phyloP scores from a whole-genome alignment of 306 rosid species.

The Prunus padus region DNA sequence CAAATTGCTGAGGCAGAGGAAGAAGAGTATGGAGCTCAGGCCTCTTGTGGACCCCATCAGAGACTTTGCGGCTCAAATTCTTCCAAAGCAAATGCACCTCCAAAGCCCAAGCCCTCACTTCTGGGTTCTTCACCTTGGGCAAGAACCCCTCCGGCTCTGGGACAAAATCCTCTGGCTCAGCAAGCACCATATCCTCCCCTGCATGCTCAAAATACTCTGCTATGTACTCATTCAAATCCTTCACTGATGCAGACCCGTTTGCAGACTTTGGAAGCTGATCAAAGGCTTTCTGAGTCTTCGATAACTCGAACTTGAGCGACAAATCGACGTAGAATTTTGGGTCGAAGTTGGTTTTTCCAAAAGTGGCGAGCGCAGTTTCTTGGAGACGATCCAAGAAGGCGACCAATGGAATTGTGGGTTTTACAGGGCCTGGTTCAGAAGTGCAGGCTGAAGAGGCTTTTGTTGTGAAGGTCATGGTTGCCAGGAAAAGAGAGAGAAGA shows the following conservation, averaged over 20 bases:
- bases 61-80: slow-evolving; percentile 57
- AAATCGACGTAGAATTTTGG: slow-evolving; percentile 77
- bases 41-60: slow-evolving; percentile 32
- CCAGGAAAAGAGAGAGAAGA: not conserved
- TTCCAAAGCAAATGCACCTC: slow-evolving; percentile 76
- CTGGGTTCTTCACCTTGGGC: slow-evolving; percentile 53
- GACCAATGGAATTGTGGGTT: slow-evolving; percentile 53
- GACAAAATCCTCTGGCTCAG: slow-evolving; percentile 59
- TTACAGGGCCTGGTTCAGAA: slow-evolving; percentile 20
- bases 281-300: slow-evolving; percentile 46
- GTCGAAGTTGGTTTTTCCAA: slow-evolving; percentile 45
- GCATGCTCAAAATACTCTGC: slow-evolving; percentile 42
- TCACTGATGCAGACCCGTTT: slow-evolving; percentile 36
- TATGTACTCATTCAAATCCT: slow-evolving; percentile 41
- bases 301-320: slow-evolving; percentile 48
- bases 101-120: slow-evolving; percentile 74
- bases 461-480: slow-evolving; percentile 14
- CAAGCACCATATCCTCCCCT: slow-evolving; percentile 65
- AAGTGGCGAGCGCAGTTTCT: slow-evolving; percentile 45
- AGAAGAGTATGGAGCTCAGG: slow-evolving; percentile 67
- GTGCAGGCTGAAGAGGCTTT: slow-evolving; percentile 15
- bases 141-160: slow-evolving; percentile 59
- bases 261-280: slow-evolving; percentile 32
- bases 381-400: slow-evolving; percentile 61
- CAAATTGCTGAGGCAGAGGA: slow-evolving; percentile 47